A percentile compares a stretch with the other conserved stretches of the same genome.
Conservation (phyloP, 2,329 filamentous ascomycete species). For the Macrophomina phaseolina region DNA sequence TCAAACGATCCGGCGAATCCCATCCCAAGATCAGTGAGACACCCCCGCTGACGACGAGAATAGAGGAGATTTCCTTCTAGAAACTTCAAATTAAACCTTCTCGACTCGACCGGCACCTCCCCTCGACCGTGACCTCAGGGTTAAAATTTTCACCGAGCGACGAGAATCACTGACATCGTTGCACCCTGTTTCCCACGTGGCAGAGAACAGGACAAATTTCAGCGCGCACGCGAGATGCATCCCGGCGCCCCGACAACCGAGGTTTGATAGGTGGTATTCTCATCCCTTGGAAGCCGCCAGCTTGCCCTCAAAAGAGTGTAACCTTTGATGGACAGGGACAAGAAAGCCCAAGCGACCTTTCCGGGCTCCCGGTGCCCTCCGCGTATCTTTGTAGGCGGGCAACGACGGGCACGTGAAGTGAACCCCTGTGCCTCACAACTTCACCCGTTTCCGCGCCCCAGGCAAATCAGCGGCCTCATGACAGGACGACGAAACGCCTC, state of each 20-base stretch:
- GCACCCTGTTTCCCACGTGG: conserved; percentile 18
- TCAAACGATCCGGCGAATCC: conserved; percentile 12
- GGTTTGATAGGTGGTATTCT: not conserved
- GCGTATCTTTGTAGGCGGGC: not conserved
- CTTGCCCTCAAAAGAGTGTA: not conserved
- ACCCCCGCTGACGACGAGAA: not conserved
- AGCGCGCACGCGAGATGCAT: conserved; percentile 9
- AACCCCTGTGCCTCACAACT: not conserved
- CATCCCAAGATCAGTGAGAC: not conserved
- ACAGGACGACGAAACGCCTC: not conserved
- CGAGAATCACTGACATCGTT: not conserved
- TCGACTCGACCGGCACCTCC: conserved; percentile 6
- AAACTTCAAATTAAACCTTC: conserved; percentile 18
- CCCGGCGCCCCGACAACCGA: not conserved
- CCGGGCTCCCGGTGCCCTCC: not conserved
- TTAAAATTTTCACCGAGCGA: not conserved
- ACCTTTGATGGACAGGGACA: not conserved
- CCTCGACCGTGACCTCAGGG: not conserved
- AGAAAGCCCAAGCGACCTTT: conserved; percentile 14
- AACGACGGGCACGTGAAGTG: not conserved
- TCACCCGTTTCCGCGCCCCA: not conserved
- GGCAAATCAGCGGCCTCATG: not conserved
- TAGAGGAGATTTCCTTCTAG: conserved; percentile 10
- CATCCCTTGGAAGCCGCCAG: not conserved
- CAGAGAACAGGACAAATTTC: not conserved